Conservation (phyloP, 345 rosid genomes). For the Gossypium australe region DNA sequence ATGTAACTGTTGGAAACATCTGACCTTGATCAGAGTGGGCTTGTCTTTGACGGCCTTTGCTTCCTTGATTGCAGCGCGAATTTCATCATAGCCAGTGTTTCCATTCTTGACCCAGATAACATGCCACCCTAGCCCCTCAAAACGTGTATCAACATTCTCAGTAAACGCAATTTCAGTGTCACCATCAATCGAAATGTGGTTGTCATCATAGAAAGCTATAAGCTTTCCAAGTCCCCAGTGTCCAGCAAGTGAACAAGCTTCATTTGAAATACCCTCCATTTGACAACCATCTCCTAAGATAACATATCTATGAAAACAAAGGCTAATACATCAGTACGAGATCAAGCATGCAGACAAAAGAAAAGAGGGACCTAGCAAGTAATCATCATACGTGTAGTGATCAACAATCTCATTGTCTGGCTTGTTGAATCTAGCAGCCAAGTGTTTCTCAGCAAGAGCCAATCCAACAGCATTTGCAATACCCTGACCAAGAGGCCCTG, state of each 20-base stretch:
- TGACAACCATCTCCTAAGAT: constrained; percentile 97
- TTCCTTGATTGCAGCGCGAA: constrained; percentile 97
- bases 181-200: constrained; percentile 98
- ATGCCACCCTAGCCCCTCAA: constrained; percentile 99
- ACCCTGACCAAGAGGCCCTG: constrained; percentile 92
- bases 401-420: constrained; percentile 65
- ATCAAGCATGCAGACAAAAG: neutral
- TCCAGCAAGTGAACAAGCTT: constrained; percentile 89
- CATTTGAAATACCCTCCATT: constrained; percentile 95
- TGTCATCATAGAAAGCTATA: constrained; percentile 97
- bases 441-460: constrained; percentile 81
- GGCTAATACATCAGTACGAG: neutral
- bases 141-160: constrained; percentile 74
- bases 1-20: constrained; percentile 1
- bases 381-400: constrained; percentile 69
- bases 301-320: constrained; percentile 42
- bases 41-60: constrained; percentile 95
- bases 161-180: constrained; percentile 97
- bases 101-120: constrained; percentile 99
- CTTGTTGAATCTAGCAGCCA: constrained; percentile 81
- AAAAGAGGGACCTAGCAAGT: neutral
- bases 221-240: constrained; percentile 99
- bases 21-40: constrained; percentile 85
- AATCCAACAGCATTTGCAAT: constrained; percentile 84
- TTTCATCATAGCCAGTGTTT: constrained; percentile 94